A percentile compares a stretch with the other conserved stretches of the same genome.
These are phyloP conservation scores for Globomyces pollinis-pini DNA, from an alignment of 192 early-diverging fungal genomes.

Conservation along the genomic window DNA sequence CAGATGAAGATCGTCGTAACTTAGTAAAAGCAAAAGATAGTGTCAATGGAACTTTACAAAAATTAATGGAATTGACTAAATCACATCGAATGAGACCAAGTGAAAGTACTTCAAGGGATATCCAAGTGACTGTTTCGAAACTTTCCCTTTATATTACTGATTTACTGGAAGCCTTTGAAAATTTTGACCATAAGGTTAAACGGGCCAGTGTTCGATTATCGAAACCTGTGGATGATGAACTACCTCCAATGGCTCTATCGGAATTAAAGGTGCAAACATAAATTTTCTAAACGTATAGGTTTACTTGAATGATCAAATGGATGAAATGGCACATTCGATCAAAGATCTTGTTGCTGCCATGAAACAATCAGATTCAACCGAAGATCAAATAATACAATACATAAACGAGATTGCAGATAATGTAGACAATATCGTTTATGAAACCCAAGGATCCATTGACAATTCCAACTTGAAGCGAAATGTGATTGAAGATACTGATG, in stretches of 20 bases:
- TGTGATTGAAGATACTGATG: not conserved
- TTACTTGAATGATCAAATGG: conserved; percentile 28
- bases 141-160: conserved; percentile 5
- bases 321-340: conserved; percentile 27
- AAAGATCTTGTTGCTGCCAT: conserved; percentile 19
- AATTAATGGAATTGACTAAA: conserved; percentile 22
- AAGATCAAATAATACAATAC: not conserved
- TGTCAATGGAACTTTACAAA: conserved; percentile 7
- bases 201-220: not conserved
- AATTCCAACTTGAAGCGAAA: conserved; percentile 12
- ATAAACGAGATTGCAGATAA: conserved; percentile 7
- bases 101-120: not conserved
- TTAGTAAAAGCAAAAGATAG: conserved; percentile 8
- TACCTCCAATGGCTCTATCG: conserved; percentile 4
- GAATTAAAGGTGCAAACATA: not conserved
- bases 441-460: conserved; percentile 18
- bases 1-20: too few species aligned
- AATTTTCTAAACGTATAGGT: conserved; percentile 7
- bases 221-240: not conserved
- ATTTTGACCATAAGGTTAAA: not conserved
- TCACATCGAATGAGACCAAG: conserved; percentile 7
- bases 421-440: conserved; percentile 21
- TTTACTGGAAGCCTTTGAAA: conserved; percentile 10
- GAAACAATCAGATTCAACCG: not conserved
- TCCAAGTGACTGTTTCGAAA: conserved; percentile 14